Evolutionary conservation across 352 stramenopile species (phyloP).

Genomic region (Globisporangium rhizosaccharum): DNA sequence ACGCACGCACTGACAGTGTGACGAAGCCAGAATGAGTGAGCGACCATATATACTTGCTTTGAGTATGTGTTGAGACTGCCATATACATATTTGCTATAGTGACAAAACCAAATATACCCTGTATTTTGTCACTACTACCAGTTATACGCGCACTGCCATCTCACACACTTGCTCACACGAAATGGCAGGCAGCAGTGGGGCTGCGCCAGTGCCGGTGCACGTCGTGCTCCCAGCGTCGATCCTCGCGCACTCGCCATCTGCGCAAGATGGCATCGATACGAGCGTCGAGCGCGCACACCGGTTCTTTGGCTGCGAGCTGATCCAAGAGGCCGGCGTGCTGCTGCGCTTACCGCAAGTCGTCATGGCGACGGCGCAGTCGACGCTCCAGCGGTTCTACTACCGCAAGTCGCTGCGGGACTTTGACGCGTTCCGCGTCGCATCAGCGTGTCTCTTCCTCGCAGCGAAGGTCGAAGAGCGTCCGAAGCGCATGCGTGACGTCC

Average conservation of each 20-base stretch:
- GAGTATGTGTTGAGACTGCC: neutral
- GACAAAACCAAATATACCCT: too few species aligned
- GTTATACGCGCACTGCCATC: neutral
- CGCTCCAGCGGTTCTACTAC: slow-evolving; percentile 90
- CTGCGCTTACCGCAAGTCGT: slow-evolving; percentile 86
- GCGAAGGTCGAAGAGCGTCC: slow-evolving; percentile 88
- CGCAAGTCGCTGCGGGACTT: slow-evolving; percentile 81
- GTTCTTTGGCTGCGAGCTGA: slow-evolving; percentile 87
- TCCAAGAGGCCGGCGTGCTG: slow-evolving; percentile 86
- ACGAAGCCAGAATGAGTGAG: neutral
- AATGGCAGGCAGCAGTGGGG: neutral
- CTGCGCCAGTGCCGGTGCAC: slow-evolving; percentile 8
- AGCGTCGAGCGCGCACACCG: slow-evolving; percentile 50
- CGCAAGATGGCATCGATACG: slow-evolving; percentile 28
- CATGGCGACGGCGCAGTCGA: slow-evolving; percentile 87
- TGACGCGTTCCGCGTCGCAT: slow-evolving; percentile 86
- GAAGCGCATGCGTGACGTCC: slow-evolving; percentile 71
- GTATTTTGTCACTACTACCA: too few species aligned
- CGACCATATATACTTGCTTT: neutral
- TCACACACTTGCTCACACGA: neutral
- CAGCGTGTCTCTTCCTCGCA: slow-evolving; percentile 86
- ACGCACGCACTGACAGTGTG: neutral
- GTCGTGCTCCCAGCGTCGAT: slow-evolving; percentile 44
- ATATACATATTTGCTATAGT: too few species aligned
- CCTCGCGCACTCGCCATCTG: slow-evolving; percentile 45